Base-by-base conservation (phyloP, 2,329 filamentous ascomycete species). In the Fusarium sp. region DNA sequence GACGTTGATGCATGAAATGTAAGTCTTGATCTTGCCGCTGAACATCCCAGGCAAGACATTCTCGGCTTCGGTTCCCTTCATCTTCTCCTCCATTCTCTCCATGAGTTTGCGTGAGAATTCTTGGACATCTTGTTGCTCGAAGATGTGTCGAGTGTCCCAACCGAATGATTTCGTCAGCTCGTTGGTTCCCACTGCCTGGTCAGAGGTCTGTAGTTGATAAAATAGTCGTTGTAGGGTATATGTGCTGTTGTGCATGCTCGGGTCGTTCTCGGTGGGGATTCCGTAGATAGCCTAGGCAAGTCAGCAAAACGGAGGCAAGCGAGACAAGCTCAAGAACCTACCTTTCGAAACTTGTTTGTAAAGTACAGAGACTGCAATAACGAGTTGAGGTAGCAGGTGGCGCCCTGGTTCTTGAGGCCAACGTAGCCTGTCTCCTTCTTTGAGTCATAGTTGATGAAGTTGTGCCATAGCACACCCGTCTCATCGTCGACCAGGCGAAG, bases 391-490 rank as follows among this genome's bases (percentile, higher is more conserved):
- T 97, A 97, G 84, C 94, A 97, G 2, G 94, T 97, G 59, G 97
- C 97, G 74, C 97, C 97, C 83, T 98, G 97, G 80, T 99, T 99
- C 83, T 97, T 97, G 64, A 99, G 87, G 4, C 97, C 97, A 48
- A 99, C 97, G 86, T 95, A 98, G 67, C 97, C 97, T 0, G 97
- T 99, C 84, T 98, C 95, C 82, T 97, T 97, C 86, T 98, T 99
- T n/a, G 97, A 98, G 82, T 99, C 95, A 82, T 99, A 99, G 84
- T 96, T 95, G 81, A 91, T 88, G 82, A 97, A 96, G 84, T 94
- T 97, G 84, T 97, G 94, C 94, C 94, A 97, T 68, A 97, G 82
- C 6, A 97, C 94, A 64, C 94, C 94, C 1, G 94, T 97, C 73
- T 95, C 94, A 79, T 97, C 94, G 79, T 97, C 94, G 58, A 97